These are phyloP conservation scores for Chamaecrista fasciculata DNA, from an alignment of 306 rosid genomes.

Conservation along the genomic window DNA sequence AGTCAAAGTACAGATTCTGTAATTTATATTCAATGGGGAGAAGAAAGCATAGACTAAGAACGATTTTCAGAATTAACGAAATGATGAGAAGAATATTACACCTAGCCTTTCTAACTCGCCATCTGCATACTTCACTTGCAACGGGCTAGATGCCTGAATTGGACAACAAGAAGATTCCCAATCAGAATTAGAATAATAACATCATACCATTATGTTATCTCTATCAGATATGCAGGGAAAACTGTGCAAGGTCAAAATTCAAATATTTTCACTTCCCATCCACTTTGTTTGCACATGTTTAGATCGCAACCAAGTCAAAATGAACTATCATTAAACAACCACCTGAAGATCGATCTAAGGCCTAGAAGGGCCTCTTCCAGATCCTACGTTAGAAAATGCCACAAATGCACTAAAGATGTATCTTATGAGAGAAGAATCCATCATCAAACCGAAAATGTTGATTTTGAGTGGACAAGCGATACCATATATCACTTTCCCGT, in stretches of 20 bases:
- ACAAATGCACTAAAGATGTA: constrained; percentile 31
- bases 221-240: constrained; percentile 7
- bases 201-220: constrained; percentile 19
- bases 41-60: constrained; percentile 14
- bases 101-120: constrained; percentile 99
- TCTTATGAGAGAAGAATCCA: constrained; percentile 13
- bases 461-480: neutral
- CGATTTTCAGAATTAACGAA: constrained; percentile 21
- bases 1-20: constrained; percentile 16
- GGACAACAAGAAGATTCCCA: constrained; percentile 32
- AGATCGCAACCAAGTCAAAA: neutral
- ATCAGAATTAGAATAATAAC: constrained; percentile 34
- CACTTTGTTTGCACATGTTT: constrained; percentile 2
- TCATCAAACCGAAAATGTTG: neutral
- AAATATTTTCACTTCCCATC: neutral
- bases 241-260: neutral
- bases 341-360: constrained; percentile 43
- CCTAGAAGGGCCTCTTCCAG: constrained; percentile 35
- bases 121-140: constrained; percentile 99
- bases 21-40: constrained; percentile 8
- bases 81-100: constrained; percentile 38
- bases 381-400: constrained; percentile 41
- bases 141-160: constrained; percentile 96
- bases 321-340: constrained; percentile 15
- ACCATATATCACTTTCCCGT: neutral